A percentile compares a stretch with the other conserved stretches of the same genome.
These are phyloP conservation scores for Exophiala phaeomuriformis DNA, from an alignment of 2,329 filamentous ascomycete genomes.

Conservation along the genomic window DNA sequence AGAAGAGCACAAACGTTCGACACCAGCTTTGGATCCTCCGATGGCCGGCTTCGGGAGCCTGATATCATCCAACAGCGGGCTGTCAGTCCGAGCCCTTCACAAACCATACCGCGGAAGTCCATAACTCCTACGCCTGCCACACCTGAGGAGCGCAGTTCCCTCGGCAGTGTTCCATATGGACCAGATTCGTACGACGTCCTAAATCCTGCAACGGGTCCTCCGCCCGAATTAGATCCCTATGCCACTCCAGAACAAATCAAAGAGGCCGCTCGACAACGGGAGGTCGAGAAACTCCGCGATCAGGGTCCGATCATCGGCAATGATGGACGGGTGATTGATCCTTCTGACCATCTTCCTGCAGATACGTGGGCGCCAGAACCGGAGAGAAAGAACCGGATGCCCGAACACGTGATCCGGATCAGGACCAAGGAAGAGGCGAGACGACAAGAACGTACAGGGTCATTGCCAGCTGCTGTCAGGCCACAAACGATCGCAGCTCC, in stretches of 20 bases:
- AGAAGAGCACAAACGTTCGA: slow-evolving; percentile 20
- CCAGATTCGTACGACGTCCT: slow-evolving; percentile 56
- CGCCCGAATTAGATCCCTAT: slow-evolving; percentile 33
- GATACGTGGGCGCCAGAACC: slow-evolving; percentile 62
- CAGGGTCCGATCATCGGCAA: slow-evolving; percentile 55
- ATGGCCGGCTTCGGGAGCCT: slow-evolving; percentile 27
- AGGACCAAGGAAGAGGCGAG: slow-evolving; percentile 30
- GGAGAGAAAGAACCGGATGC: slow-evolving; percentile 48
- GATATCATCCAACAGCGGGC: slow-evolving; percentile 37
- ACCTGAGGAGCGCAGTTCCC: slow-evolving; percentile 32
- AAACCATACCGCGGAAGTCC: slow-evolving; percentile 46
- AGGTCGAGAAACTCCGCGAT: slow-evolving; percentile 37
- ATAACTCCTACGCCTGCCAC: slow-evolving; percentile 50
- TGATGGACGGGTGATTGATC: slow-evolving; percentile 58
- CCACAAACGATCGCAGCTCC: slow-evolving; percentile 31
- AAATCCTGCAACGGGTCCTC: slow-evolving; percentile 43
- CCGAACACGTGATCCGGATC: slow-evolving; percentile 44
- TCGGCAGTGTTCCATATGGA: slow-evolving; percentile 49
- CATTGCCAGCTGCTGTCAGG: slow-evolving; percentile 21
- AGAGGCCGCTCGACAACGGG: slow-evolving; percentile 34
- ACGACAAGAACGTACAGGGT: slow-evolving; percentile 18
- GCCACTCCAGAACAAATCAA: slow-evolving; percentile 35
- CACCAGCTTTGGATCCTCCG: slow-evolving; percentile 6
- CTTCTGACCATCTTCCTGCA: slow-evolving; percentile 57
- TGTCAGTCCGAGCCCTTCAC: slow-evolving; percentile 37